Evolutionary conservation across 768 basidiomycete genomes (phyloP), one percentile per base, ranked within the genome.

Genomic region (Pleurotus pulmonarius): DNA sequence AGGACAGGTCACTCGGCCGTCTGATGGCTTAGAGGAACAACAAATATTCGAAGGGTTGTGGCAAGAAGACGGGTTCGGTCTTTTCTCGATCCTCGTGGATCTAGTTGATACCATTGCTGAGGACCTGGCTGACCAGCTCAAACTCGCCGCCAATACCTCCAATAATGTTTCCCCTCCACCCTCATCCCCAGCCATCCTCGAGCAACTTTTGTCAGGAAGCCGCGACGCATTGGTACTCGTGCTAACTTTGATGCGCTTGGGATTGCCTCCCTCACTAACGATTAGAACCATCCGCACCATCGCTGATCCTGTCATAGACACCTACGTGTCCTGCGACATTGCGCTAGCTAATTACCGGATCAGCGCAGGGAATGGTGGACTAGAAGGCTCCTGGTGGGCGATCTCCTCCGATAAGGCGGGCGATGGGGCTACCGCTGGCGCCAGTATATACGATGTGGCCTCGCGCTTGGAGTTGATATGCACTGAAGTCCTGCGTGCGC

Each of bases 211-310:
- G 61, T 65, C 70, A 18, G 77, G 82, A 1, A 76, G 79, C 2
- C 68, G 76, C 22, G 86, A 89, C 55, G 61, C 84, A 3, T 63
- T 90, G 3, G 64, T 66, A 15, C 72, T 90, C n/a, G 66, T 87
- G 20, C 59, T 69, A 1, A 76, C 69, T 15, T 15, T 53, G 5
- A 40, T 43, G 51, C 34, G 22, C 18, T 9, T 53, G 20, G 51
- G 51, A 5, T 6, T 53, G 3, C 41, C 22, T 9, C 51, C 83
- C 48, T 75, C 80, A 0, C 73, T 86, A 1, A 77, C 82, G 2
- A 77, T 73, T 20, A 82, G 83, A 18, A 70, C 76, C 0, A 66
- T 83, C 51, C 78, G 79, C 7, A 58, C 65, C 12, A 63, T 88
- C 15, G 69, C 78, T 0, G 62, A 61, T 4, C 72, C 78, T 6